Evolutionary conservation across 768 basidiomycete species (phyloP).

Genomic region (Boletus sensibilis): DNA sequence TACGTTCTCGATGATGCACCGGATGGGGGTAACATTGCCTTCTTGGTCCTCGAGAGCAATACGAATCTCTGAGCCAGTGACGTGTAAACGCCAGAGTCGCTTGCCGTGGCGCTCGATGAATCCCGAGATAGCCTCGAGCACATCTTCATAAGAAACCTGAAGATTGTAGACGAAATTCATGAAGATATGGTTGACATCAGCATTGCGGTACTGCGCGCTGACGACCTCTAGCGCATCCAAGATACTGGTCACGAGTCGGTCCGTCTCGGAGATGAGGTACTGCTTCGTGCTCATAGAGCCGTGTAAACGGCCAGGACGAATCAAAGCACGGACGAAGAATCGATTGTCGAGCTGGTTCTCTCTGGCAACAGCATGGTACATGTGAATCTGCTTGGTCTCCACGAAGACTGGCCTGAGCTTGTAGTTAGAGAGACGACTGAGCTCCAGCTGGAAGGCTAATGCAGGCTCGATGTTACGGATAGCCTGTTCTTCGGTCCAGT

Average conservation of each 20-base stretch:
- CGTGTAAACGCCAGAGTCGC: constrained; percentile 95
- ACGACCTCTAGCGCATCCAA: constrained; percentile 95
- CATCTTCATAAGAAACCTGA: constrained; percentile 92
- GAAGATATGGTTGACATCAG: constrained; percentile 98
- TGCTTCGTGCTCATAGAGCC: constrained; percentile 94
- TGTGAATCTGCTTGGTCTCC: constrained; percentile 96
- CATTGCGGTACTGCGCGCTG: constrained; percentile 82
- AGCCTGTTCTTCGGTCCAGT: constrained; percentile 92
- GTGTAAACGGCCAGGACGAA: constrained; percentile 91
- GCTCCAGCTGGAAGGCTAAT: constrained; percentile 95
- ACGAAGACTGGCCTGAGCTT: constrained; percentile 95
- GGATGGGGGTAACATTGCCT: constrained; percentile 93
- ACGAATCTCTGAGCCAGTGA: constrained; percentile 96
- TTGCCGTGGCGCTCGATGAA: constrained; percentile 99
- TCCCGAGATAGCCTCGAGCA: constrained; percentile 94
- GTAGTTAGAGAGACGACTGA: constrained; percentile 95
- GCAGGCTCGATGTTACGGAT: constrained; percentile 99
- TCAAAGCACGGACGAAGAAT: constrained; percentile 96
- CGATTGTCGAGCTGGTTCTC: constrained; percentile 98
- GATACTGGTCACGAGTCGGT: constrained; percentile 90
- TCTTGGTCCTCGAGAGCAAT: constrained; percentile 93
- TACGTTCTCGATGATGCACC: constrained; percentile 97
- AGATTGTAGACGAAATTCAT: constrained; percentile 99
- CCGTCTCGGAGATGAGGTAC: constrained; percentile 98
- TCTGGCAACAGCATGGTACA: constrained; percentile 91